phyloP scores from a whole-genome alignment of 257 asterid genomes.

The Jacaranda copaia region DNA sequence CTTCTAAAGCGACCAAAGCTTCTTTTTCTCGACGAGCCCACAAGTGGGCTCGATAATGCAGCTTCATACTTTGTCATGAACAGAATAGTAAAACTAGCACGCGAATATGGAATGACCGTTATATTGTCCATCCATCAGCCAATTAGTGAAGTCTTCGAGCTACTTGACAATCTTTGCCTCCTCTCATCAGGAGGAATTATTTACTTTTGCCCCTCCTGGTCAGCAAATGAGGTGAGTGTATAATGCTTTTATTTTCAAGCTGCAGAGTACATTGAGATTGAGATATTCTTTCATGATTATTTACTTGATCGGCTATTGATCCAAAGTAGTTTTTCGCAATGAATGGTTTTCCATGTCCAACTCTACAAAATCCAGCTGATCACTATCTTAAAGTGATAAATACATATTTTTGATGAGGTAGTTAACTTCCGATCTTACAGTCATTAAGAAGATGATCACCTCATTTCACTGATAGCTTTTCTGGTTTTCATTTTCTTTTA shows the following conservation, averaged over 20 bases:
- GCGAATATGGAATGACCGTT: conserved; percentile 61
- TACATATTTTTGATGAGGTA: conserved; percentile 66
- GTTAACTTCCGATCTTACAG: background rate
- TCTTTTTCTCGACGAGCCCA: conserved; percentile 74
- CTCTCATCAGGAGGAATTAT: conserved; percentile 57
- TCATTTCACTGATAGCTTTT: background rate
- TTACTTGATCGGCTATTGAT: conserved; percentile 23
- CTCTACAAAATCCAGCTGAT: conserved; percentile 59
- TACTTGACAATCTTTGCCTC: conserved; percentile 59
- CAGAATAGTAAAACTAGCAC: conserved; percentile 52
- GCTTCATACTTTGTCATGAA: conserved; percentile 57
- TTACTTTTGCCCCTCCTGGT: conserved; percentile 55
- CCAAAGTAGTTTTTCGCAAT: conserved; percentile 50
- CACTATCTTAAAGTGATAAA: conserved; percentile 62
- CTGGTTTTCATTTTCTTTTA: conserved; percentile 21
- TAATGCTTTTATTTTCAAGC: background rate
- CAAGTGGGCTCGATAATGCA: conserved; percentile 76
- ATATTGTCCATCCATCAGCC: conserved; percentile 67
- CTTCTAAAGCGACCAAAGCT: conserved; percentile 66
- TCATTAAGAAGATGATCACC: background rate
- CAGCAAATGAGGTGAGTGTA: conserved; percentile 51
- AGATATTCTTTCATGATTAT: background rate
- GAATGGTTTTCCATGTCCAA: conserved; percentile 57
- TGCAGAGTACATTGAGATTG: background rate
- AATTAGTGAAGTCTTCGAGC: conserved; percentile 54